Percentiles rank a stretch among this genome's conserved stretches.
Conservation (phyloP, 768 basidiomycete species). For the Tulasnella sp. region DNA sequence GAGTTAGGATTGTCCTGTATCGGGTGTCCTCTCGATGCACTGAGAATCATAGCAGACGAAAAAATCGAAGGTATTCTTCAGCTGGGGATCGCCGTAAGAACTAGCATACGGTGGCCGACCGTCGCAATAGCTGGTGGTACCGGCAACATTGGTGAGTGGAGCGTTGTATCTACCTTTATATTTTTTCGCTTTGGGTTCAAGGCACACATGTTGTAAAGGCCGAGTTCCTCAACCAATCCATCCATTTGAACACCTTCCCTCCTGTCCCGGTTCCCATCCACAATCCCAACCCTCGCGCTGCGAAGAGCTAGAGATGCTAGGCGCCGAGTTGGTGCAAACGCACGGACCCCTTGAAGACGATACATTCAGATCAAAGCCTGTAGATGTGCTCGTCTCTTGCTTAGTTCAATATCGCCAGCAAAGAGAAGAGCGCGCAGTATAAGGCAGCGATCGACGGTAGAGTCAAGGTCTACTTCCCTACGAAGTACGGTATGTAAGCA, state of each 20-base stretch:
- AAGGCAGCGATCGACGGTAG: not conserved
- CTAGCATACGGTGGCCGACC: not conserved
- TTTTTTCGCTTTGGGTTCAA: too few species aligned
- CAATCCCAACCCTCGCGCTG: not conserved
- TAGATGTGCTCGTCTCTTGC: not conserved
- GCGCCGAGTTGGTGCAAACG: not conserved
- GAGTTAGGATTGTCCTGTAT: too few species aligned
- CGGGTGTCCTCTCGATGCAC: too few species aligned
- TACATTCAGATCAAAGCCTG: not conserved
- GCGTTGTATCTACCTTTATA: too few species aligned
- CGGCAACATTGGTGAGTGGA: not conserved
- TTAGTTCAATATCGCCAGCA: not conserved
- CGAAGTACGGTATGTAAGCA: not conserved
- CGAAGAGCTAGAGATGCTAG: not conserved
- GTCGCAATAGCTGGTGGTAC: constrained; percentile 6
- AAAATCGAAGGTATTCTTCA: too few species aligned
- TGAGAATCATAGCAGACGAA: too few species aligned
- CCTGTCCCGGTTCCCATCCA: not conserved
- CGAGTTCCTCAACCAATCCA: not conserved
- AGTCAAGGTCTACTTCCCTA: constrained; percentile 8
- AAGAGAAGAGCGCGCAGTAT: not conserved
- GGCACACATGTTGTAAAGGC: not conserved
- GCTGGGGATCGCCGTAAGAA: too few species aligned
- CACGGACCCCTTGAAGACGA: not conserved
- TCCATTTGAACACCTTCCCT: not conserved